A percentile compares a stretch with the other conserved stretches of the same genome.
phyloP scores from a whole-genome alignment of 805 yeast species.

The Candida khao-thaluensis region DNA sequence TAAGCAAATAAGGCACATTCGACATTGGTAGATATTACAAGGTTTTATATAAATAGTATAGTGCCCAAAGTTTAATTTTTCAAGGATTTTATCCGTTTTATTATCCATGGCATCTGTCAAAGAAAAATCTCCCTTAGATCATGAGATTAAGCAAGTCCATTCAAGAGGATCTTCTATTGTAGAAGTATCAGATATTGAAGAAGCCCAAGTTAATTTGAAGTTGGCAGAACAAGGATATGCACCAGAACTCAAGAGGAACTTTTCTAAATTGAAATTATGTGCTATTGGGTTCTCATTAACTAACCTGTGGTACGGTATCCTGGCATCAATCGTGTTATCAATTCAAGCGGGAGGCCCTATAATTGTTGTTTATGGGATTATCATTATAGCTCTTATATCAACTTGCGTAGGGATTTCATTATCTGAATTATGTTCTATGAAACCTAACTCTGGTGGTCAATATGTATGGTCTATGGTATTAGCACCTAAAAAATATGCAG shows the following conservation, averaged over 20 bases:
- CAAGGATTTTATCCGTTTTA: too few species aligned
- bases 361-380: constrained; percentile 29
- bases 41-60: too few species aligned
- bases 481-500: constrained; percentile 37
- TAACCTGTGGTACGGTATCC: constrained; percentile 44
- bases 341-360: constrained; percentile 35
- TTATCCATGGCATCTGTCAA: too few species aligned
- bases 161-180: background rate
- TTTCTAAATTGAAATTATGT: constrained; percentile 38
- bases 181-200: constrained; percentile 8
- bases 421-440: constrained; percentile 40
- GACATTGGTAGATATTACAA: too few species aligned
- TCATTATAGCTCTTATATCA: constrained; percentile 37
- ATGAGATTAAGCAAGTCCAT: background rate
- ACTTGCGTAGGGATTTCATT: constrained; percentile 38
- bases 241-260: constrained; percentile 34
- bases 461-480: constrained; percentile 42
- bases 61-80: too few species aligned
- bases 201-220: constrained; percentile 22
- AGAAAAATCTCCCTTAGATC: too few species aligned
- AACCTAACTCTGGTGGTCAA: constrained; percentile 45
- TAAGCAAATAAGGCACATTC: too few species aligned
- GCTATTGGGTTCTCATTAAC: constrained; percentile 44
- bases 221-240: constrained; percentile 30
- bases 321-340: constrained; percentile 41